Evolutionary conservation across 2,329 filamentous ascomycete species (phyloP), one percentile per base, ranked within the genome.

Genomic region (Graphilbum sp.): DNA sequence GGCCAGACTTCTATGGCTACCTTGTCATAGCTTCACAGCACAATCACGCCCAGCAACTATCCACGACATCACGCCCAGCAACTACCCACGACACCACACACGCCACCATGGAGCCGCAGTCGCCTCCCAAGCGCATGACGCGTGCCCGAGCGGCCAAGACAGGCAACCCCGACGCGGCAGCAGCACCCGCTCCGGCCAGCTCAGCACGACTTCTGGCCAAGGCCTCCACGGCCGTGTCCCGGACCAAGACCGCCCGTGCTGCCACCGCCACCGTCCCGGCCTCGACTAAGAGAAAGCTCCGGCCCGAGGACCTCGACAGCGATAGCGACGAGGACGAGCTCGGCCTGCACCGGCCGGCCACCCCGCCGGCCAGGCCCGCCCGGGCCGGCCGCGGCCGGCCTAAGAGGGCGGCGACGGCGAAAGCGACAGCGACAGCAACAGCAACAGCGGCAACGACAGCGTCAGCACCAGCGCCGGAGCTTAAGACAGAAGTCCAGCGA

Each of bases 281-380:
- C 1, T 45, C 51, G 38, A 49, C 54, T 21, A 70, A 70, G 51
- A 57, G 73, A 44, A 78, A 76, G 57, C 64, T 62, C 24, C 60
- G 67, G 41, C 51, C 63, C 13, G 69, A 75, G 35, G 70, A 74
- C 32, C 52, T 54, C n/a, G 58, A 61, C 34, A 55, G 60, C 31
- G 54, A 61, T 42, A 56, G 61, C 35, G 45, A 52, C 31, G 42
- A 53, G 37, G 43, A 57, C 52, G 56, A 57, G 47, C 44, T 54
- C 41, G 40, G 50, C 44, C 37, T 46, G 43, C 35, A 42, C 19
- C 36, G 27, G 3, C 38, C 43, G 9, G 30, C 45, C 2, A 39
- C 49, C 11, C 36, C 47, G 13, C 45, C 45, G 6, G 40, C 41
- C 39, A 53, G 54, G 41, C 40, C 54, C 7, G 54, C 56, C n/a